These are phyloP conservation scores for Fennellomyces sp. DNA, from an alignment of 371 early-diverging fungal species.

Conservation along the genomic window DNA sequence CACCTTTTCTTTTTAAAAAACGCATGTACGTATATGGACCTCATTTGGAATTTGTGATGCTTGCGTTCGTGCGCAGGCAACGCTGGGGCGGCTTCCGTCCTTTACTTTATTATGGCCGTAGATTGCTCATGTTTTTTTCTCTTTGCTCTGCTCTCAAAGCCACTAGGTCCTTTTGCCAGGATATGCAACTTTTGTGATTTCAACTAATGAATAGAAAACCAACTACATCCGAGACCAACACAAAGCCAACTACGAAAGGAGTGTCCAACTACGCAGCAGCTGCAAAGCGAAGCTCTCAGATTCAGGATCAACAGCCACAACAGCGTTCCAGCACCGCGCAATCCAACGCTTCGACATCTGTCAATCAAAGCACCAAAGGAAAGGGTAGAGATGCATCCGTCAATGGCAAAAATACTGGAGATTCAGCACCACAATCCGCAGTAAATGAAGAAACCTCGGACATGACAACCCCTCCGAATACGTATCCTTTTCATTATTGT, in stretches of 20 bases:
- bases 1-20: conserved; percentile 2
- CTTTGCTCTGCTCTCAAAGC: conserved; percentile 7
- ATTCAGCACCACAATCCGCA: not conserved
- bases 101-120: not conserved
- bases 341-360: not conserved
- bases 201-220: conserved; percentile 51
- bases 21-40: conserved; percentile 12
- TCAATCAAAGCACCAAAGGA: conserved; percentile 10
- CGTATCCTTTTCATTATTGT: conserved; percentile 27
- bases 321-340: not conserved
- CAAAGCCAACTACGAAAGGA: conserved; percentile 33
- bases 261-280: conserved; percentile 52
- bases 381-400: conserved; percentile 5
- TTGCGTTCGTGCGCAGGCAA: not conserved
- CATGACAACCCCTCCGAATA: conserved; percentile 1
- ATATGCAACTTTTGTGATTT: conserved; percentile 39
- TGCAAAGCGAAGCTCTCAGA: conserved; percentile 41
- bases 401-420: not conserved
- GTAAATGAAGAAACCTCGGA: conserved; percentile 33
- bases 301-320: conserved; percentile 19
- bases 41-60: not conserved
- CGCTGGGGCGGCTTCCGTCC: not conserved
- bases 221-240: conserved; percentile 32
- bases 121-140: not conserved
- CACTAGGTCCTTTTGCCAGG: conserved; percentile 34